phyloP scores from a whole-genome alignment of 1,284 basidiomycete genomes.

The Naganishia albida region DNA sequence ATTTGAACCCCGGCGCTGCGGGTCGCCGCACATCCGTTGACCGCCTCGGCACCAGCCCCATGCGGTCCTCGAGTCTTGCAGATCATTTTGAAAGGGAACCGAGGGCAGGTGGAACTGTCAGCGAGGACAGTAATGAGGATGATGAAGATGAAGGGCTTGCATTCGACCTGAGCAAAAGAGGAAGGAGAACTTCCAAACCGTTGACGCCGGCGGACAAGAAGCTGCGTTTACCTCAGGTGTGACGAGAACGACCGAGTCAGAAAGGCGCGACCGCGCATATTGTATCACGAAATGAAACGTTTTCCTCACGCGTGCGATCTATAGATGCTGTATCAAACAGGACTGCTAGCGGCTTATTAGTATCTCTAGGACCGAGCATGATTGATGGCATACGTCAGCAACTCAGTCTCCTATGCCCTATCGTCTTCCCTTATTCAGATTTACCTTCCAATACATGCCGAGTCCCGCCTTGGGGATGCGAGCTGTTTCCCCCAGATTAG shows the following conservation, averaged over 20 bases:
- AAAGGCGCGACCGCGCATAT: not conserved
- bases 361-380: no score
- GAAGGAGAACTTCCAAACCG: slow-evolving; percentile 32
- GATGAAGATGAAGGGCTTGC: slow-evolving; percentile 43
- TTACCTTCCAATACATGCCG: no score
- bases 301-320: not conserved
- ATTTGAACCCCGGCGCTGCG: slow-evolving; percentile 17
- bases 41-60: slow-evolving; percentile 29
- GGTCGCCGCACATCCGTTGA: slow-evolving; percentile 4
- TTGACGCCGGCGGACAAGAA: slow-evolving; percentile 27
- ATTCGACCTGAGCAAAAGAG: slow-evolving; percentile 37
- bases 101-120: slow-evolving; percentile 7
- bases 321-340: slow-evolving; percentile 20
- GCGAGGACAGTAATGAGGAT: slow-evolving; percentile 34
- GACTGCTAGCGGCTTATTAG: not conserved
- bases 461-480: no score
- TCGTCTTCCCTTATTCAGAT: no score
- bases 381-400: no score
- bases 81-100: slow-evolving; percentile 15
- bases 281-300: not conserved
- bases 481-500: no score
- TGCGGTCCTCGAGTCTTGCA: slow-evolving; percentile 15
- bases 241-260: not conserved
- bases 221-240: slow-evolving; percentile 7
- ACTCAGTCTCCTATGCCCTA: no score